Evolutionary conservation across 2,329 filamentous ascomycete genomes (phyloP), one percentile per base, ranked within the genome.

Genomic region (Rosellinia necatrix): DNA sequence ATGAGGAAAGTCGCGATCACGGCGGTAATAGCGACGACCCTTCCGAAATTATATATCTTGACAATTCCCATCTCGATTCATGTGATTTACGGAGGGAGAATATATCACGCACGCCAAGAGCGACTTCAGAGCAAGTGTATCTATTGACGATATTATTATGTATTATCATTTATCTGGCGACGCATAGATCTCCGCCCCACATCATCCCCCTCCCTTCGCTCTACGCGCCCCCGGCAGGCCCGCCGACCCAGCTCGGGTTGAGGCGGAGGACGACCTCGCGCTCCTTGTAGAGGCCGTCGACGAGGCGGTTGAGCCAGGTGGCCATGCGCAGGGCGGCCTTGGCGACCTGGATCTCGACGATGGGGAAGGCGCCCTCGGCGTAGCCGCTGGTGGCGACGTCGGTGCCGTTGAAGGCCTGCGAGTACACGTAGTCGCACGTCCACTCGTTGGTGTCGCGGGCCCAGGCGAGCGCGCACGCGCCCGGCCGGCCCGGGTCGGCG

Each of bases 371-470:
- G 25, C 59, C 63, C 24, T 58, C 47, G 10, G 61, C 60, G 27
- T 65, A 65, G 22, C 61, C 61, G 42, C 59, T 60, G 4, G 60
- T 61, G 4, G 59, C 61, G 12, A 65, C 54, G 25, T 65, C 63
- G 24, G 61, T 65, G 37, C 52, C 50, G 58, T 63, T 63, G 52
- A 59, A 63, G 37, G 58, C 30, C 47, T 65, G 59, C n/a, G 56
- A 56, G 47, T 63, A 63, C 7, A 65, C 63, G 37, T 63, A 62
- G 55, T 63, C 60, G 40, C 63, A 65, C 15, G 60, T 63, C 59
- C 60, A 64, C 12, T 51, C 61, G 46, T 65, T 65, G 24, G 60
- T 62, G 32, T 65, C 63, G 13, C 60, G 60, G 1, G 63, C 63
- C 63, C 61, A 65, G 29, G 21, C 30, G 25, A 62, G 21, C 13